Base-by-base conservation (phyloP, 805 yeast genomes). In the Pichia heedii region DNA sequence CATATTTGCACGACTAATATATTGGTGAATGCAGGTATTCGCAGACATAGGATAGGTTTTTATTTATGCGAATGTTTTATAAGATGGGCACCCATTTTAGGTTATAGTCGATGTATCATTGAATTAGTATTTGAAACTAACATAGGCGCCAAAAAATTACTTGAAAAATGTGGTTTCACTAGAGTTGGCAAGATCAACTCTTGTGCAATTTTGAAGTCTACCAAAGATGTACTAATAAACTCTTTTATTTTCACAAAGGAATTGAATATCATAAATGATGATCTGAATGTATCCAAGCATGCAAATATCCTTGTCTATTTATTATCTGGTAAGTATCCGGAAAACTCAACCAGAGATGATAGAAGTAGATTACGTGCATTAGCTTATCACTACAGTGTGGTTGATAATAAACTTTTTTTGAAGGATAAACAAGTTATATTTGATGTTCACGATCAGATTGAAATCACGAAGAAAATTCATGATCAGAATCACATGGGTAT, bases 1-100 rank as follows among this genome's bases (percentile, higher is more conserved):
- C 97, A 90, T 57, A 81, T 93, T n/a, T 88, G 95, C 54, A 84
- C 95, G 0, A 95, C 86, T 2, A 81, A 82, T 19, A 84, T 90
- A 53, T 66, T 90, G 30, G 97, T 90, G 3, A 88, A 90, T 61
- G 93, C 95, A 4, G 95, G 95, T 50, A 86, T 86, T 52, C 69
- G 98, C 54, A 88, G 90, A 22, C 85, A 84, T 58, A 96, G 97
- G 5, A 85, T 93, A 22, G 98, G 97, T 5, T 69, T 81, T 43
- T 83, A 93, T 0, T 61, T 93, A 48, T 80, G 84, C 16, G 95
- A 87, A 54, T 82, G 94, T 53, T 86, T 78, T 53, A 60, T 89
- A 21, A 86, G 82, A 47, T 93, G 97, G 97, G 87, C 97, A 1
- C 90, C 90, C 13, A 70, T 79, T 48, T 67, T 93, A 34, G 96